Evolutionary conservation across 768 basidiomycete genomes (phyloP).

Genomic region (Leccinellum albellum): DNA sequence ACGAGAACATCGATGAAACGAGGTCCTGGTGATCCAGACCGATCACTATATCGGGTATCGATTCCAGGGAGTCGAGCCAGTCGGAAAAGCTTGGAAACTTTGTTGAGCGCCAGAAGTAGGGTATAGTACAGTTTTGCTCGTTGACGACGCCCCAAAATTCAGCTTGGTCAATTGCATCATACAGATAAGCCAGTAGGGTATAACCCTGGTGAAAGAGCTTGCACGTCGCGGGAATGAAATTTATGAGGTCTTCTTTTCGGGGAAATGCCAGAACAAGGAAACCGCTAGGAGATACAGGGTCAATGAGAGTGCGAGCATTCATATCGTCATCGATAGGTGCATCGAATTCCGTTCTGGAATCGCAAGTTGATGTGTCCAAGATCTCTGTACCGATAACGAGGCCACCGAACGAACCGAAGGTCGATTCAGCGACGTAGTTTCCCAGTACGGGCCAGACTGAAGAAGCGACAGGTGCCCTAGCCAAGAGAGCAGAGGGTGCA

Average conservation of each 20-base stretch:
- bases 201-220: conserved; percentile 31
- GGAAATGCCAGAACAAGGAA: conserved; percentile 37
- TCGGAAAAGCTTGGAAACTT: conserved; percentile 11
- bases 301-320: not conserved
- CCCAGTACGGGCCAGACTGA: conserved; percentile 26
- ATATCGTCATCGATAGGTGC: not conserved
- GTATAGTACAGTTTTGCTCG: conserved; percentile 14
- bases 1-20: conserved; percentile 20
- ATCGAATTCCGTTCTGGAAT: not conserved
- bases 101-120: conserved; percentile 15
- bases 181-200: conserved; percentile 31
- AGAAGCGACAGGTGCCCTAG: conserved; percentile 13
- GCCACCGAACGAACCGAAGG: conserved; percentile 36
- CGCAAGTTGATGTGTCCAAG: not conserved
- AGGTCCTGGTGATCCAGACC: conserved; percentile 30
- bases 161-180: conserved; percentile 11
- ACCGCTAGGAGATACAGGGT: conserved; percentile 11
- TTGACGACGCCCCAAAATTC: conserved; percentile 3
- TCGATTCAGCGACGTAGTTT: conserved; percentile 26
- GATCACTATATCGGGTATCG: conserved; percentile 33
- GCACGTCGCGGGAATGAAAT: conserved; percentile 36
- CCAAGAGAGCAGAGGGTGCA: conserved; percentile 32
- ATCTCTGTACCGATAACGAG: conserved; percentile 28
- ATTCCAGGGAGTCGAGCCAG: conserved; percentile 32
- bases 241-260: conserved; percentile 30